These are phyloP conservation scores for Pichia sp. DNA, from an alignment of 1,139 yeast genomes.

Conservation along the genomic window DNA sequence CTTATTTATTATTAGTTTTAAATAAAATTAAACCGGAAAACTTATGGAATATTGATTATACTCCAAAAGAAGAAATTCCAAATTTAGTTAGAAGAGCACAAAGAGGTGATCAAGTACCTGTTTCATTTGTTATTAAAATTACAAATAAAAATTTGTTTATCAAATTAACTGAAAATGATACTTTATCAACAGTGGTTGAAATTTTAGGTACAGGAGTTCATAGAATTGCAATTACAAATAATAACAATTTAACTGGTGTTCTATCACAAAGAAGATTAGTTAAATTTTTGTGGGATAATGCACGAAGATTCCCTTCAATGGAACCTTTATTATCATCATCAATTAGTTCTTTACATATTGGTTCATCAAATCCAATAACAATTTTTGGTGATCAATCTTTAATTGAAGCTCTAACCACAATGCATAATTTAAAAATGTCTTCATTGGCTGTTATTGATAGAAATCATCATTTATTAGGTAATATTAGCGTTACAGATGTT, in stretches of 20 bases:
- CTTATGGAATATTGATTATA: conserved; percentile 24
- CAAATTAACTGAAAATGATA: conserved; percentile 62
- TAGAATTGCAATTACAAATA: conserved; percentile 74
- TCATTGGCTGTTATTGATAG: conserved; percentile 93
- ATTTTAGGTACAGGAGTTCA: conserved; percentile 89
- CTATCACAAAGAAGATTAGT: conserved; percentile 84
- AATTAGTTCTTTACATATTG: conserved; percentile 61
- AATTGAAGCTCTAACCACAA: conserved; percentile 77
- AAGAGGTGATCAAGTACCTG: conserved; percentile 69
- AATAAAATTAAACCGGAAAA: conserved; percentile 31
- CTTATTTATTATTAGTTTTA: conserved; percentile 43
- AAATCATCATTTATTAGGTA: conserved; percentile 70
- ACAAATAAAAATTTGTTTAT: conserved; percentile 86
- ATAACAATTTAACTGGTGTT: conserved; percentile 58
- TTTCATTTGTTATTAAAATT: conserved; percentile 66
- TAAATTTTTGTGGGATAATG: conserved; percentile 84
- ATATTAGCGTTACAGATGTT: conserved; percentile 91
- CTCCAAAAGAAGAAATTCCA: conserved; percentile 29
- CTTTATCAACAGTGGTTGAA: conserved; percentile 69
- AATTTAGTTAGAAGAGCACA: conserved; percentile 44
- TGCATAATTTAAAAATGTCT: conserved; percentile 79
- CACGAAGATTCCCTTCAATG: conserved; percentile 73
- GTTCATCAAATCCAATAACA: conserved; percentile 63
- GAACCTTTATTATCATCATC: conserved; percentile 67
- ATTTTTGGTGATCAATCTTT: conserved; percentile 81